Evolutionary conservation across 257 asterid genomes (phyloP).

Genomic region (Vinca minor): DNA sequence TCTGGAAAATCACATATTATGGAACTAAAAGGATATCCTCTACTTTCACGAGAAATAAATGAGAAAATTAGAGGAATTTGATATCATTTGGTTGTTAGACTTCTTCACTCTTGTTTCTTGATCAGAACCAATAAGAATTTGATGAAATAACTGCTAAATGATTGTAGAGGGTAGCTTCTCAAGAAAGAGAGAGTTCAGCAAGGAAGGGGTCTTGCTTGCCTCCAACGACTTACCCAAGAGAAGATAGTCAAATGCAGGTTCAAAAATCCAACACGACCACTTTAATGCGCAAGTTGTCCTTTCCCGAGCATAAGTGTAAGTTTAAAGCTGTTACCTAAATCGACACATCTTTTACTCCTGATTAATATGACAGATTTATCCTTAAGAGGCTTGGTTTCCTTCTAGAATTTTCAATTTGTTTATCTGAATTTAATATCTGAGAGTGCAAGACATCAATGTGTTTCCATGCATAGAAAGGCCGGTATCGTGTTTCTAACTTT

Average conservation of each 20-base stretch:
- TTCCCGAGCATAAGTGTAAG: conserved; percentile 72
- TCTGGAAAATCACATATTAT: background rate
- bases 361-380: background rate
- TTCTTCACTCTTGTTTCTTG: background rate
- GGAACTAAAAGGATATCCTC: background rate
- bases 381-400: background rate
- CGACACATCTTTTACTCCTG: too few species aligned
- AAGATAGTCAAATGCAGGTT: conserved; percentile 53
- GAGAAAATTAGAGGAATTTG: background rate
- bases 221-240: conserved; percentile 46
- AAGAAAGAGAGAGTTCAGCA: conserved; percentile 73
- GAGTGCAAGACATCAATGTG: conserved; percentile 2
- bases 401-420: background rate
- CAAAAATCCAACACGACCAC: conserved; percentile 53
- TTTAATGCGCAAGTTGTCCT: conserved; percentile 59
- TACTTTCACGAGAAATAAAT: background rate
- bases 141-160: background rate
- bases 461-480: background rate
- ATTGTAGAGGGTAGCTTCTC: conserved; percentile 56
- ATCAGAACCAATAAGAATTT: background rate
- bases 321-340: too few species aligned
- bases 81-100: background rate
- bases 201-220: conserved; percentile 56
- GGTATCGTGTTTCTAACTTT: conserved; percentile 1
- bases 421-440: background rate